A percentile compares a stretch with the other conserved stretches of the same genome.
Conservation (phyloP, 2,329 filamentous ascomycete species). For the Dothideomycetes sp. region DNA sequence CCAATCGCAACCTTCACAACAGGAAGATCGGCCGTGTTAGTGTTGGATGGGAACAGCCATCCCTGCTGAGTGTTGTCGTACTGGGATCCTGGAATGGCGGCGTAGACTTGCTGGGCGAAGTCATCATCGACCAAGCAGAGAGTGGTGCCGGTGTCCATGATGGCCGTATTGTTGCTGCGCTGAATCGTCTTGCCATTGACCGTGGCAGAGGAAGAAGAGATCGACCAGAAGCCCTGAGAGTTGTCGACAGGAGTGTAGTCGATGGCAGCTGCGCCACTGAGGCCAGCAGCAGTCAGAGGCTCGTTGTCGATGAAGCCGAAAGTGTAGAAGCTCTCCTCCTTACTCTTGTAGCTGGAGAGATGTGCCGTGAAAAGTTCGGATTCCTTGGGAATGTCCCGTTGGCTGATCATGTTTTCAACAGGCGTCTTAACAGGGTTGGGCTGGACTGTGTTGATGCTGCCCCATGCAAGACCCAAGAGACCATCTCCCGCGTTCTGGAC, state of each 20-base stretch:
- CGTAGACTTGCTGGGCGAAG: slow-evolving; percentile 54
- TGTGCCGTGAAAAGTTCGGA: slow-evolving; percentile 56
- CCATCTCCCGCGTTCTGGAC: slow-evolving; percentile 50
- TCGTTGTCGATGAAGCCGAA: slow-evolving; percentile 63
- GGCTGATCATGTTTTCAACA: slow-evolving; percentile 59
- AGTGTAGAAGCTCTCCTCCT: slow-evolving; percentile 54
- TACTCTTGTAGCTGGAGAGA: slow-evolving; percentile 49
- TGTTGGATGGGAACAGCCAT: slow-evolving; percentile 52
- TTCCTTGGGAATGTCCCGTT: slow-evolving; percentile 41
- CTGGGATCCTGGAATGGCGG: slow-evolving; percentile 50
- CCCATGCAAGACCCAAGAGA: slow-evolving; percentile 55
- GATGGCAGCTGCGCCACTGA: slow-evolving; percentile 11
- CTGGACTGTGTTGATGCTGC: slow-evolving; percentile 28
- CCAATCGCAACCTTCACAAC: slow-evolving; percentile 56
- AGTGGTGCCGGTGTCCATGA: slow-evolving; percentile 64
- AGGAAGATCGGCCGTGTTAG: slow-evolving; percentile 47
- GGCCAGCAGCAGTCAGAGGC: slow-evolving; percentile 38
- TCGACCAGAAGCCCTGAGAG: slow-evolving; percentile 59
- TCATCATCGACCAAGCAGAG: slow-evolving; percentile 55
- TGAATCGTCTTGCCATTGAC: slow-evolving; percentile 48
- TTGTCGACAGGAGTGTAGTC: slow-evolving; percentile 55
- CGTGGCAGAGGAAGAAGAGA: slow-evolving; percentile 47
- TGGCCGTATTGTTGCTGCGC: slow-evolving; percentile 52
- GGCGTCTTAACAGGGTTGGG: slow-evolving; percentile 50
- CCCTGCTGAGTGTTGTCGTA: slow-evolving; percentile 49